Evolutionary conservation across 106 monocot species (phyloP), one percentile per base, ranked within the genome.

Genomic region (Dendrobium nobile): DNA sequence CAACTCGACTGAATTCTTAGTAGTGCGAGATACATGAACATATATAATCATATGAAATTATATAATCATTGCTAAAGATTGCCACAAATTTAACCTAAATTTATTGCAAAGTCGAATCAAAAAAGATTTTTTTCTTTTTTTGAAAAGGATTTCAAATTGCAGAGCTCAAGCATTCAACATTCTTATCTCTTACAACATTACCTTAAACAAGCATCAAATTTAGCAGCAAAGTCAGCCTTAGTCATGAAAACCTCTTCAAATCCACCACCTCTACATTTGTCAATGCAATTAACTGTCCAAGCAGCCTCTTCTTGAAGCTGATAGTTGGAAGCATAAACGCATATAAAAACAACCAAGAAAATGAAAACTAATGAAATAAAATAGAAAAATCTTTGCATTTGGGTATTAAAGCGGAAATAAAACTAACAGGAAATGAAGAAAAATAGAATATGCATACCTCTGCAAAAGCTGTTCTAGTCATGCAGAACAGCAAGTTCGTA

Each of bases 221-320:
- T 98, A 55, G 91, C 83, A 88, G 92, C 86, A 81, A 92, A 86
- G 67, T 93, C 95, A 75, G 91, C 91, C 82, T 89, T 98, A 79
- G 89, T 91, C 88, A 92, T 91, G 83, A 95, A 95, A 79, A 93
- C 75, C 83, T 92, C 94, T 81, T 94, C 92, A 92, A 98, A 94
- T 79, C 89, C 92, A 86, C 85, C 89, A 88, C 89, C 90, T 91
- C 77, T 81, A 80, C 84, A 85, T 83, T 87, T 90, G 40, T 84
- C 84, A 15, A 92, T 80, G 84, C 89, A 88, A 80, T 76, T 85
- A 77, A 94, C 84, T 11, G 91, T 85, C 77, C 80, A 75, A 70
- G 82, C 37, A 79, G 89, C 88, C 81, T 94, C 94, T 81, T 92
- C 94, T 92, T 80, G 87, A 77, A 98, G 85, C 93, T 96, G 86